Percentiles rank a stretch among this genome's conserved stretches.
These are phyloP conservation scores for Cryptococcus depauperatus DNA, from an alignment of 1,284 basidiomycete species.

Conservation along the genomic window DNA sequence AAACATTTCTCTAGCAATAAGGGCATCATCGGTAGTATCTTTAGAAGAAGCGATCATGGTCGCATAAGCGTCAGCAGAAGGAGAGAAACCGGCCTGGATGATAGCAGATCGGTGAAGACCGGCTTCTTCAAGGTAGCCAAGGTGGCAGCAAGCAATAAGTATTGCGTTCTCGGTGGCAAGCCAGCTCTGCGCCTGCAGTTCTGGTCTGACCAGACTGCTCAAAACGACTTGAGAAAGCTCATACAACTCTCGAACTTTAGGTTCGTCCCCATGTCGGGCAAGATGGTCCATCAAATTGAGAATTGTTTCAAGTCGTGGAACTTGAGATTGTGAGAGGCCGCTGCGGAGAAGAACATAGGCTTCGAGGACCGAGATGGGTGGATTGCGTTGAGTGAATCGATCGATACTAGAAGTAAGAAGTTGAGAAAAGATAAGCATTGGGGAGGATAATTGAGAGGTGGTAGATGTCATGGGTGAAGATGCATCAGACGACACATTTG, in stretches of 20 bases:
- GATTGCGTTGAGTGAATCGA: constrained; percentile 12
- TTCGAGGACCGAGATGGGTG: constrained; percentile 14
- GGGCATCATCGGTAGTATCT: constrained; percentile 88
- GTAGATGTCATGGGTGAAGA: constrained; percentile 11
- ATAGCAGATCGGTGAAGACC: constrained; percentile 73
- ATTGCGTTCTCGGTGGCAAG: constrained; percentile 74
- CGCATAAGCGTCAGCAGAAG: constrained; percentile 81
- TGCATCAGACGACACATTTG: constrained; percentile 9
- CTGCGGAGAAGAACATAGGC: constrained; percentile 20
- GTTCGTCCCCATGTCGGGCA: constrained; percentile 56
- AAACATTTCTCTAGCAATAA: constrained; percentile 74
- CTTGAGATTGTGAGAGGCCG: constrained; percentile 15
- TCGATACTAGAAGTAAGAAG: constrained; percentile 18
- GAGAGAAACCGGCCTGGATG: constrained; percentile 65
- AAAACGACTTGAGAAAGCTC: constrained; percentile 60
- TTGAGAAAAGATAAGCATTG: constrained; percentile 10
- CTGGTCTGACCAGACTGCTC: constrained; percentile 31
- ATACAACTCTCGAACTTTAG: constrained; percentile 62
- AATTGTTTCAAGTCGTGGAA: constrained; percentile 45
- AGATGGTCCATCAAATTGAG: constrained; percentile 60
- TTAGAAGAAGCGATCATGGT: constrained; percentile 77
- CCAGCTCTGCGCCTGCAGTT: constrained; percentile 54
- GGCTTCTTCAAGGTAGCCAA: constrained; percentile 68
- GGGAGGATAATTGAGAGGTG: constrained; percentile 1
- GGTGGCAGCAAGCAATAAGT: constrained; percentile 73